These are phyloP conservation scores for Macaranga tanarius DNA, from an alignment of 441 rosid species.

Conservation along the genomic window DNA sequence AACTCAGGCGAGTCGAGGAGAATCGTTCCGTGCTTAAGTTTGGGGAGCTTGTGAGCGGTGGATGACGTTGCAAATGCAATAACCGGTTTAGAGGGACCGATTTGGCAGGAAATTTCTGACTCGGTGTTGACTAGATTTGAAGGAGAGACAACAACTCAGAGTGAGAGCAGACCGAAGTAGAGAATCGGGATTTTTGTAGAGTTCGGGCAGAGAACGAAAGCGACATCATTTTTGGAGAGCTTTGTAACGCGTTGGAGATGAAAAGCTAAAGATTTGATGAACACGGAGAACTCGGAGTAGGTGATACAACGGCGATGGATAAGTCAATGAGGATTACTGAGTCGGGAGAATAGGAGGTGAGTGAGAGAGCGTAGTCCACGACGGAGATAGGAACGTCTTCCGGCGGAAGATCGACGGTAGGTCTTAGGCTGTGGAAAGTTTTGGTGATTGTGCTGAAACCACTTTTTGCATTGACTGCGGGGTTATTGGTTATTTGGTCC, in stretches of 20 bases:
- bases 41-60: constrained; percentile 27
- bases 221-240: constrained; percentile 30
- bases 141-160: constrained; percentile 35
- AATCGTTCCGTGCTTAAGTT: constrained; percentile 21
- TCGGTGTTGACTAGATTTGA: constrained; percentile 31
- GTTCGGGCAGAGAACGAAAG: constrained; percentile 29
- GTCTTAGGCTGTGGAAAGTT: constrained; percentile 34
- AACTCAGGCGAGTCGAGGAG: constrained; percentile 44
- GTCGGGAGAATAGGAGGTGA: constrained; percentile 11
- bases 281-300: constrained; percentile 26
- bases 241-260: constrained; percentile 20
- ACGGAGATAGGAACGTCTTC: constrained; percentile 20
- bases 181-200: constrained; percentile 31
- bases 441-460: constrained; percentile 28
- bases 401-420: constrained; percentile 24
- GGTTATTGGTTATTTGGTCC: background rate
- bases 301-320: constrained; percentile 15
- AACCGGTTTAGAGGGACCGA: constrained; percentile 29
- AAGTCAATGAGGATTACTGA: constrained; percentile 29
- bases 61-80: constrained; percentile 40
- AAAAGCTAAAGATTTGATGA: constrained; percentile 10
- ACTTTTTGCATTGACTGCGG: constrained; percentile 21
- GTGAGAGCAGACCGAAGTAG: constrained; percentile 35
- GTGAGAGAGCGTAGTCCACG: constrained; percentile 26
- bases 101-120: constrained; percentile 26